Conservation (phyloP, 768 basidiomycete species). For the Phlegmacium glaucopus region DNA sequence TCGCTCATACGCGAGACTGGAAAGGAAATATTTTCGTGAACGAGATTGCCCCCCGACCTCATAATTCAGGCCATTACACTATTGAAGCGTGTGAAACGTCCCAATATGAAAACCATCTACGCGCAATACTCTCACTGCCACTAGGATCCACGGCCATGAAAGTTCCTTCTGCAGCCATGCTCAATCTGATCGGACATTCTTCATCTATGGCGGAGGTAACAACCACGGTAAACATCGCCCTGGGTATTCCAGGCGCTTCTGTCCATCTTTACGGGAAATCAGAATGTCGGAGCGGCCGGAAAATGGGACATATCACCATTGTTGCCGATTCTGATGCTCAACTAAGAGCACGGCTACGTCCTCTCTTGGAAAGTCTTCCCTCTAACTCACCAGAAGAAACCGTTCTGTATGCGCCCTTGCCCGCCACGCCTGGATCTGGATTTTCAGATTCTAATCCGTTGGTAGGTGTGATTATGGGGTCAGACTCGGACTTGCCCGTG, state of each 20-base stretch:
- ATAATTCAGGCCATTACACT: slow-evolving; percentile 98
- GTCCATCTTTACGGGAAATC: slow-evolving; percentile 95
- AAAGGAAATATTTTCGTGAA: slow-evolving; percentile 81
- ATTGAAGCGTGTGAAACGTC: slow-evolving; percentile 97
- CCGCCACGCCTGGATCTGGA: slow-evolving; percentile 41
- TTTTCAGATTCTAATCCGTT: slow-evolving; percentile 69
- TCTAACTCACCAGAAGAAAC: slow-evolving; percentile 41
- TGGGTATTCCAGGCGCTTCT: slow-evolving; percentile 68
- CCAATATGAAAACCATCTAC: slow-evolving; percentile 96
- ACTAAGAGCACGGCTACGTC: slow-evolving; percentile 63
- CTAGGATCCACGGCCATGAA: slow-evolving; percentile 86
- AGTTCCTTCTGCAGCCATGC: slow-evolving; percentile 86
- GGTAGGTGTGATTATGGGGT: slow-evolving; percentile 96
- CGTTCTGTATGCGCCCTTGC: slow-evolving; percentile 47
- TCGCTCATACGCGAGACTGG: not conserved
- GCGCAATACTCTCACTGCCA: slow-evolving; percentile 87
- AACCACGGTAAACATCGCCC: slow-evolving; percentile 52
- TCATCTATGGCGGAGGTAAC: slow-evolving; percentile 60
- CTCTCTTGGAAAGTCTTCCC: slow-evolving; percentile 68
- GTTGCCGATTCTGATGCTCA: slow-evolving; percentile 81
- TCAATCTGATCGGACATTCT: slow-evolving; percentile 91
- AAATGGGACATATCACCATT: slow-evolving; percentile 97
- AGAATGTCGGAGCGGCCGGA: slow-evolving; percentile 84
- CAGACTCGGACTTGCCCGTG: slow-evolving; percentile 93
- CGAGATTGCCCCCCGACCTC: slow-evolving; percentile 96